Percentiles rank a stretch among this genome's conserved stretches.
Conservation (phyloP, 306 rosid genomes). For the Prunus davidiana region DNA sequence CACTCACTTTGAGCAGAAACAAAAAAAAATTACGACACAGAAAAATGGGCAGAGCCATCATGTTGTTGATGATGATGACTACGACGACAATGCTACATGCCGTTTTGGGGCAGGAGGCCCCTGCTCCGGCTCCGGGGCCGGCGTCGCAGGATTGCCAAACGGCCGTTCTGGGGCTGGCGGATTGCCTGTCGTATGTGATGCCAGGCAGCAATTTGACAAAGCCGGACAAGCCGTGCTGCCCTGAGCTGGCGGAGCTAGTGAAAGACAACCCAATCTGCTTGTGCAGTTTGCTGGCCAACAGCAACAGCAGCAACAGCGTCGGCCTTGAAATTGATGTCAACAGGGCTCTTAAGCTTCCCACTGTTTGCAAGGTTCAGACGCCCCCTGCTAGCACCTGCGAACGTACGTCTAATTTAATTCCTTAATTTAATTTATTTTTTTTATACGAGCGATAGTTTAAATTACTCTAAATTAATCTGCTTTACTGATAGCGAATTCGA, state of each 20-base stretch:
- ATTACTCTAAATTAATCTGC: no score
- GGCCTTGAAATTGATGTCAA: conserved; percentile 48
- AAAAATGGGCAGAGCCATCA: background rate
- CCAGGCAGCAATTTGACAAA: conserved; percentile 46
- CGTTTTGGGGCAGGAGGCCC: conserved; percentile 9
- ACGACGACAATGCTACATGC: background rate
- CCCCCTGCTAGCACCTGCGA: conserved; percentile 57
- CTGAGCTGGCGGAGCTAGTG: conserved; percentile 54
- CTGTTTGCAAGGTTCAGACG: conserved; percentile 51
- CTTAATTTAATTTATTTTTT: background rate
- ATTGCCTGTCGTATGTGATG: conserved; percentile 64
- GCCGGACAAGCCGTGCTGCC: conserved; percentile 75
- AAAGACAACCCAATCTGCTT: conserved; percentile 52
- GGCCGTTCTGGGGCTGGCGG: conserved; percentile 40
- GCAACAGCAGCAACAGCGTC: background rate
- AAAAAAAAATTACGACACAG: background rate
- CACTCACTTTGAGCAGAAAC: background rate
- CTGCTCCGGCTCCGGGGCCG: conserved; percentile 15
- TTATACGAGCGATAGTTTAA: no score
- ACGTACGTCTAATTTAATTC: conserved; percentile 18
- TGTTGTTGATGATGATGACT: background rate
- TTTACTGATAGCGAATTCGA: no score
- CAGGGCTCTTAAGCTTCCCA: conserved; percentile 65
- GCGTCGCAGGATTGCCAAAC: conserved; percentile 18
- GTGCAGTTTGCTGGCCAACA: conserved; percentile 47